These are phyloP conservation scores for Daldinia decipiens DNA, from an alignment of 495 filamentous ascomycete genomes.

Conservation along the genomic window DNA sequence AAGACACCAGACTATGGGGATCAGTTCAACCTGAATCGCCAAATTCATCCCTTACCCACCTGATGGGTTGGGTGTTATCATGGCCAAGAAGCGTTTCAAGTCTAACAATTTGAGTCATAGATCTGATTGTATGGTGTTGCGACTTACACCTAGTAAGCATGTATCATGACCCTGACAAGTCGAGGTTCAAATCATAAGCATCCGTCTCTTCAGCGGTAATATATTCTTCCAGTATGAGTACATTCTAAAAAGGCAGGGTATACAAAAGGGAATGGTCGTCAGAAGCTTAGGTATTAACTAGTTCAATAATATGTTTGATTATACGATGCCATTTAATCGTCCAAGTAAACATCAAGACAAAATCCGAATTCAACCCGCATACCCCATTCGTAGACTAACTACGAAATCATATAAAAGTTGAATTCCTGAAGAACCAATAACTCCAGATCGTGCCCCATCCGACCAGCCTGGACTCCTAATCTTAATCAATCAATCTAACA, in stretches of 20 bases:
- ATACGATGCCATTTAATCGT: not conserved
- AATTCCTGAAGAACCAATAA: not conserved
- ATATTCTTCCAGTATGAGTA: too few relatives aligned
- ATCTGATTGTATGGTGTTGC: too few relatives aligned
- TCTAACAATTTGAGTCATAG: not conserved
- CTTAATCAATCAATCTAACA: not conserved
- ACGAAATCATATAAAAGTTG: not conserved
- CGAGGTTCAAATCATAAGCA: too few relatives aligned
- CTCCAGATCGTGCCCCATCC: slow-evolving; percentile 16
- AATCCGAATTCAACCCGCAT: not conserved
- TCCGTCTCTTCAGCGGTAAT: too few relatives aligned
- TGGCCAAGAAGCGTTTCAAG: not conserved
- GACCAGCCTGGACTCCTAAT: not conserved
- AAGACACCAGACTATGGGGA: not conserved
- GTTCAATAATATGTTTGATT: not conserved
- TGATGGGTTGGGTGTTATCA: not conserved
- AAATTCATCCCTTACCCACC: not conserved
- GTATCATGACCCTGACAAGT: too few relatives aligned
- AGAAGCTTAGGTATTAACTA: too few relatives aligned
- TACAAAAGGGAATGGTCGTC: too few relatives aligned
- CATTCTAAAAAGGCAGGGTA: too few relatives aligned
- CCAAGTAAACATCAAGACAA: not conserved
- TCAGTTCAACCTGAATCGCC: not conserved
- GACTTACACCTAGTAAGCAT: too few relatives aligned
- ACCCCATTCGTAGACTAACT: not conserved